Evolutionary conservation across 805 yeast genomes (phyloP), one percentile per base, ranked within the genome.

Genomic region (Metschnikowia chrysomelidarum): DNA sequence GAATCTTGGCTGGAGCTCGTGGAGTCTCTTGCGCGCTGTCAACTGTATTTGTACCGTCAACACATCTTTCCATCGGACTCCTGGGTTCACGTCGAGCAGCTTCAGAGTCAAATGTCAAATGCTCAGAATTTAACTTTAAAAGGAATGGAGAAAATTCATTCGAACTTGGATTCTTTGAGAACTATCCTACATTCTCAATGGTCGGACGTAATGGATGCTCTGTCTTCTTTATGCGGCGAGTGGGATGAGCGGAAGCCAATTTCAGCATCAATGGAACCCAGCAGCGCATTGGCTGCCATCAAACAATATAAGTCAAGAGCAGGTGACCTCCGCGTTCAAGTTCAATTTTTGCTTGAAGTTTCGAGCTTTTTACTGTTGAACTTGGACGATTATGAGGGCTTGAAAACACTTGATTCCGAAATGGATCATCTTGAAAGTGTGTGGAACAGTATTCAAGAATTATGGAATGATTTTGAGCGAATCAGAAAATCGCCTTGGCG

Each of bases 11-110:
- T 7, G 4, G 33, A 36, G 20, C 19, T 22, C 24, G 3, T 32
- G 24, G 3, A 34, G 16, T 15, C 19, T 5, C 36, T 46, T 24
- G 30, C 39, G 30, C 22, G 30, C 5, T 40, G 52, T 4, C 82
- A 78, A 37, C 47, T 50, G 3, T 39, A 65, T 2, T 49, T 79
- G 7, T 41, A 62, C 2, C 64, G 69, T 19, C 60, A 67, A n/a
- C 59, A 81, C 27, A 71, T 59, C 41, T 64, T 62, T 15, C 69
- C 76, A 32, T 74, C 81, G 0, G 22, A 57, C 0, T 69, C 71
- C 19, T 82, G 88, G 82, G 42, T 80, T 1, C 75, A 64, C 51
- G 63, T 62, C 30, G 93, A 83, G 25, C 94, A 86, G 46, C 38
- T 86, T 0, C 77, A 74, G 10, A 65, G 62, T 32, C 78, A 75